Evolutionary conservation across 2,329 filamentous ascomycete genomes (phyloP).

Genomic region (Alternaria brassicae): DNA sequence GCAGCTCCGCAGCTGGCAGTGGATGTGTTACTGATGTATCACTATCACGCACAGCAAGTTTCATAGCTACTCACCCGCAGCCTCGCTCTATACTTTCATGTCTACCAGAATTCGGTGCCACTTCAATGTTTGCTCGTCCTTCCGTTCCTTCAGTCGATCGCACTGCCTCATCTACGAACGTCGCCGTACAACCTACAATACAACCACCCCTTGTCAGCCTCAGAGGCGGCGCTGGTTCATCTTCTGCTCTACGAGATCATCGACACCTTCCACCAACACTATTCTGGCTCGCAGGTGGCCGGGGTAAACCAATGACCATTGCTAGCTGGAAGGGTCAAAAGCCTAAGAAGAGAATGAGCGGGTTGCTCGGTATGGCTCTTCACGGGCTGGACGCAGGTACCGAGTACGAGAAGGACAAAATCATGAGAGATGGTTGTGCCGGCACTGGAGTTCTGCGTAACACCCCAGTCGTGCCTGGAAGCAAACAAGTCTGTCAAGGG

Average conservation of each 20-base stretch:
- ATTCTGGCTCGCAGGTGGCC: constrained; percentile 38
- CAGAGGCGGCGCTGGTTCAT: constrained; percentile 26
- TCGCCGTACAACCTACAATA: background rate
- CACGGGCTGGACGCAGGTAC: constrained; percentile 16
- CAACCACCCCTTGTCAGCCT: constrained; percentile 10
- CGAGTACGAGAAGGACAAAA: background rate
- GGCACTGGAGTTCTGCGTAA: background rate
- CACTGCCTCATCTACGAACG: background rate
- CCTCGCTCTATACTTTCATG: background rate
- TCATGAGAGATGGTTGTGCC: accelerated
- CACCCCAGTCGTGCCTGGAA: background rate
- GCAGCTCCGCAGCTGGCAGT: background rate
- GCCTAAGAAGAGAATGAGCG: constrained; percentile 33
- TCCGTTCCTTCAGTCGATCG: background rate
- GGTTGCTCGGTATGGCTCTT: constrained; percentile 33
- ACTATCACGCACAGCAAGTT: background rate
- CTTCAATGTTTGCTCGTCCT: background rate
- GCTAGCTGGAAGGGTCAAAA: constrained; percentile 31
- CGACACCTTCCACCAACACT: constrained; percentile 25
- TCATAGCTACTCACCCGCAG: background rate
- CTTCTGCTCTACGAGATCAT: constrained; percentile 3
- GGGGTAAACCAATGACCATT: constrained; percentile 17
- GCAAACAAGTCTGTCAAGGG: background rate
- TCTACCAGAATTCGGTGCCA: background rate
- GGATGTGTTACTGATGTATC: background rate